Evolutionary conservation across 345 rosid genomes (phyloP).

Genomic region (Eucalyptus pauciflora): DNA sequence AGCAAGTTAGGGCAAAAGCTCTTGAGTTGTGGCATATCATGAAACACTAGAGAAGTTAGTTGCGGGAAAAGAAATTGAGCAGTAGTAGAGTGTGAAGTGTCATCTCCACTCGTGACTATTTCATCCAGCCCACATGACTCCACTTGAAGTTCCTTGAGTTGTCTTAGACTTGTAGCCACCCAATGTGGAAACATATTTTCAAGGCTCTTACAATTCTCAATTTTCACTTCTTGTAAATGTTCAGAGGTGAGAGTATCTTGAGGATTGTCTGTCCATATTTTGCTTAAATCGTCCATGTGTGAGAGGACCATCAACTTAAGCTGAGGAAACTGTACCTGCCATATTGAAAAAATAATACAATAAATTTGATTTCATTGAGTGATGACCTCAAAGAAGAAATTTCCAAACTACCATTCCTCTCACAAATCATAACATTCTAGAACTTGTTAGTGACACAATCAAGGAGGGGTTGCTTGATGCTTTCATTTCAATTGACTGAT

Average conservation of each 20-base stretch:
- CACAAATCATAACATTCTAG: no score
- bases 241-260: background rate
- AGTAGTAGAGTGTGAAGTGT: background rate
- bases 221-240: background rate
- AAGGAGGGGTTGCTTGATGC: background rate
- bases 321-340: background rate
- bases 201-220: background rate
- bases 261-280: rapidly evolving
- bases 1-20: rapidly evolving
- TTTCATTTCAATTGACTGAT: background rate
- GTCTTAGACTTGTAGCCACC: background rate
- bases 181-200: background rate
- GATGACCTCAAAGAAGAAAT: background rate
- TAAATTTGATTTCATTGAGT: background rate
- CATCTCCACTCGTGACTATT: background rate
- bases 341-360: background rate
- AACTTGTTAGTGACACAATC: background rate
- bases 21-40: background rate
- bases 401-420: background rate
- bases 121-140: background rate
- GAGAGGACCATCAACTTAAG: rapidly evolving
- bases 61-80: no score
- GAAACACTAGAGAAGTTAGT: background rate
- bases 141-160: background rate
- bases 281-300: background rate